Percentiles rank a stretch among this genome's conserved stretches.
phyloP scores from a whole-genome alignment of 495 filamentous ascomycete species.

The Trichoderma erinaceum region DNA sequence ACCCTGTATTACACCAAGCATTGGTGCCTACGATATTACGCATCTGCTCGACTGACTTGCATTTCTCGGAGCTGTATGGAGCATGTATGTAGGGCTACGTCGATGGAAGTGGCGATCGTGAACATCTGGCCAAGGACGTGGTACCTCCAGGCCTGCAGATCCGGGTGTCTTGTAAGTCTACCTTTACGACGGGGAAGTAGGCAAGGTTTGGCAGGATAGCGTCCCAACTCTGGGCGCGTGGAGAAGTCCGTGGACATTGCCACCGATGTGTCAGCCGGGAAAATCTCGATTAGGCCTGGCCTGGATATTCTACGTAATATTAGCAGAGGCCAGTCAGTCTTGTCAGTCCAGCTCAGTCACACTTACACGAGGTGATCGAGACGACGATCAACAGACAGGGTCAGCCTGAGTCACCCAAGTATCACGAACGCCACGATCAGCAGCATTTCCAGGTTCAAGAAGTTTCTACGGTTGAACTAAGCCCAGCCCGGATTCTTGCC shows the following conservation, averaged over 20 bases:
- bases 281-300: background rate
- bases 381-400: background rate
- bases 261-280: slow-evolving; percentile 1
- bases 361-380: background rate
- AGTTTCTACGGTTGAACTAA: too few relatives aligned
- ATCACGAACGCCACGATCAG: background rate
- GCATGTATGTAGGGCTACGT: background rate
- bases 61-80: background rate
- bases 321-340: background rate
- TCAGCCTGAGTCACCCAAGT: background rate
- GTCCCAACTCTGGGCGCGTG: background rate
- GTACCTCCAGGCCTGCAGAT: background rate
- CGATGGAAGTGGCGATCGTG: background rate
- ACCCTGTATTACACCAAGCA: background rate
- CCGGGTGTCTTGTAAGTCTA: background rate
- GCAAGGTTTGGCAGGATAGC: too few relatives aligned
- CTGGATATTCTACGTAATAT: background rate
- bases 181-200: background rate
- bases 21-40: background rate
- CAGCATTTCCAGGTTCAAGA: background rate
- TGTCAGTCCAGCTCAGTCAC: background rate
- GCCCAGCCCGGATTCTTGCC: too few relatives aligned
- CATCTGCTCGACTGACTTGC: background rate
- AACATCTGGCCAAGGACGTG: background rate
- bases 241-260: background rate